Evolutionary conservation across 2,329 filamentous ascomycete genomes (phyloP), one percentile per base, ranked within the genome.

Genomic region (Thelonectria discophora): DNA sequence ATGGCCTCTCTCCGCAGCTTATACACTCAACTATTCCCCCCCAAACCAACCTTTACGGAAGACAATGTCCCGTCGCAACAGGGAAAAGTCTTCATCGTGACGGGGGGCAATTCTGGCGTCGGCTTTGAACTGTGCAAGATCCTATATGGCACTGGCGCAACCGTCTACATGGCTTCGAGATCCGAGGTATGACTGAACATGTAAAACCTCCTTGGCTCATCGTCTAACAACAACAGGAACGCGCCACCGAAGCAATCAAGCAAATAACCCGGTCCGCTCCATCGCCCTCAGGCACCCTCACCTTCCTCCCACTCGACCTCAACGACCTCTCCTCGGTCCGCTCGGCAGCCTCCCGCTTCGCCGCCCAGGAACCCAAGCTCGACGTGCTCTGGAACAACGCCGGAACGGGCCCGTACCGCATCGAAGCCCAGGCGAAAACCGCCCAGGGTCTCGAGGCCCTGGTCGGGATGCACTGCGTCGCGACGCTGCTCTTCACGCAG

Each of bases 161-260:
- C 78, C 0, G 78, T 87, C 10, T 87, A 87, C 69, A 73, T 87
- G 53, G 82, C 83, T 9, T 80, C 79, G 2, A 80, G 84, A 48
- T 75, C 72, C 49, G 72, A 58, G 42, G 66, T 63, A 27, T 11
- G 55, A 37, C 24, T 43, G 3, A 4, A 24, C 21, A 24, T 24
- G 21, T 24, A 24, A 12, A 8, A 52, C 1, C 5, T 11, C 17
- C 39, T 12, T 9, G 9, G n/a, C 4, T n/a, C 17, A 4, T 17
- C 5, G n/a, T 39, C 59, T 56, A 27, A 59, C n/a, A 6, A 9
- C 5, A 13, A 17, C 8, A 67, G 53, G 42, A 60, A 32, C 58
- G 55, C 24, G 39, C 72, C 17, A 60, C 65, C 8, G 66, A 63
- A 15, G 75, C 75, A 9, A 80, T 80, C 13, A 55, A 70, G 24